Evolutionary conservation across 306 rosid species (phyloP).

Genomic region (Arachis hypogaea): DNA sequence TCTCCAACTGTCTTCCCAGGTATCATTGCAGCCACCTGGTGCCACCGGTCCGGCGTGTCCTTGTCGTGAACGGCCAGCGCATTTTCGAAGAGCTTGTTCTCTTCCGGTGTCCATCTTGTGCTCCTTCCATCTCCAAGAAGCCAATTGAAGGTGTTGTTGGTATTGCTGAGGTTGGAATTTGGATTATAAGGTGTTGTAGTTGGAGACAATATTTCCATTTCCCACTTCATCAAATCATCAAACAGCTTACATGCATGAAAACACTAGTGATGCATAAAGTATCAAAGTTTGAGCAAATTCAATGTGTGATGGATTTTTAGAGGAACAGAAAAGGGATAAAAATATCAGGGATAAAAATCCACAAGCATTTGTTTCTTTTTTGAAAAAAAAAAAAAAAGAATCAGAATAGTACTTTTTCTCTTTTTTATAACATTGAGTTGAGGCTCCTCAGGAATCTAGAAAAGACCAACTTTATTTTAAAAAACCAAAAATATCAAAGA

Average conservation of each 20-base stretch:
- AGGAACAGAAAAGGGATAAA: slow-evolving; percentile 31
- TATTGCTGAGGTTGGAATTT: slow-evolving; percentile 33
- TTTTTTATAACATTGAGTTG: slow-evolving; percentile 7
- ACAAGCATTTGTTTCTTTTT: slow-evolving; percentile 44
- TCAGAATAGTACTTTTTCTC: slow-evolving; percentile 61
- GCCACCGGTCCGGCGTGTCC: slow-evolving; percentile 88
- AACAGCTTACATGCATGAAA: neutral
- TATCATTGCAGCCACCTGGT: slow-evolving; percentile 75
- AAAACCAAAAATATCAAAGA: slow-evolving; percentile 36
- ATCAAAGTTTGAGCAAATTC: neutral
- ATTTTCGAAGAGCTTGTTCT: slow-evolving; percentile 89
- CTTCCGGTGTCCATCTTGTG: slow-evolving; percentile 71
- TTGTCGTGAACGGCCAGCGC: slow-evolving; percentile 82
- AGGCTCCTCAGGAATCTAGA: slow-evolving; percentile 64
- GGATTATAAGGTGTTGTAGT: slow-evolving; percentile 55
- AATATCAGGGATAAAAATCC: slow-evolving; percentile 58
- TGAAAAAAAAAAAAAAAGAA: slow-evolving; percentile 28
- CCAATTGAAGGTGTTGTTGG: slow-evolving; percentile 49
- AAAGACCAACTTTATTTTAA: slow-evolving; percentile 52
- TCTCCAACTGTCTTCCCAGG: slow-evolving; percentile 81
- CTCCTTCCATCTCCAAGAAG: slow-evolving; percentile 47
- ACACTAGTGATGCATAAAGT: slow-evolving; percentile 38
- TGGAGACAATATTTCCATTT: slow-evolving; percentile 66
- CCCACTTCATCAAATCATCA: slow-evolving; percentile 60
- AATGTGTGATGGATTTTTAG: neutral